These are phyloP conservation scores for Lichtheimia corymbifera DNA, from an alignment of 371 early-diverging fungal species.

Conservation along the genomic window DNA sequence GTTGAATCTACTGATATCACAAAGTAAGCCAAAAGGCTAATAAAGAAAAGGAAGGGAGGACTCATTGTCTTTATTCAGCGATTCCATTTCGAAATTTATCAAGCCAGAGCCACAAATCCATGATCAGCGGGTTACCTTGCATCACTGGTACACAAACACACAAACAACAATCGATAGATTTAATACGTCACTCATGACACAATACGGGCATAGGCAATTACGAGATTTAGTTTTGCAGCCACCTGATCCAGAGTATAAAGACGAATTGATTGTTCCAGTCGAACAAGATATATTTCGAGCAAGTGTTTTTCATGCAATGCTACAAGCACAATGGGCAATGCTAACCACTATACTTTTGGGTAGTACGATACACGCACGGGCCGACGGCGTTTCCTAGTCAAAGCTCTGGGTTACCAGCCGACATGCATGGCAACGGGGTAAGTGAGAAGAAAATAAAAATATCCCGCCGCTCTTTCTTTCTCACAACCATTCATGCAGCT, in stretches of 20 bases:
- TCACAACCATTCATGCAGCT: constrained; percentile 26
- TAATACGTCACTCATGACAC: neutral
- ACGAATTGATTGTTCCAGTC: constrained; percentile 39
- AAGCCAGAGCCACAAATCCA: constrained; percentile 46
- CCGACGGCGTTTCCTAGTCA: constrained; percentile 29
- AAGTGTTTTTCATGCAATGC: constrained; percentile 31
- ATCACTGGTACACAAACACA: constrained; percentile 55
- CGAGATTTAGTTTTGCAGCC: constrained; percentile 85
- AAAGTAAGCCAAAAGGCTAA: neutral
- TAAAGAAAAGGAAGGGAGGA: neutral
- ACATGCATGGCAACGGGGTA: constrained; percentile 80
- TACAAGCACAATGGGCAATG: neutral
- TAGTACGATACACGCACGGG: constrained; percentile 67
- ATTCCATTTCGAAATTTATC: constrained; percentile 28
- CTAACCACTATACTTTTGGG: neutral
- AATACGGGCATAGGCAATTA: constrained; percentile 73
- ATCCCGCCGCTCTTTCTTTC: no score
- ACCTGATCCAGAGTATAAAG: constrained; percentile 21
- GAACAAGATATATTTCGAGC: constrained; percentile 39
- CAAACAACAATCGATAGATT: neutral
- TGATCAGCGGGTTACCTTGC: constrained; percentile 60
- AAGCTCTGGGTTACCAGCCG: constrained; percentile 78
- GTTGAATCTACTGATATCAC: constrained; percentile 15
- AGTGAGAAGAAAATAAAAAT: neutral
- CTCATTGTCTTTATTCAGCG: neutral